Conservation (phyloP, 169 alveolate genomes). For the Plasmodium inui region DNA sequence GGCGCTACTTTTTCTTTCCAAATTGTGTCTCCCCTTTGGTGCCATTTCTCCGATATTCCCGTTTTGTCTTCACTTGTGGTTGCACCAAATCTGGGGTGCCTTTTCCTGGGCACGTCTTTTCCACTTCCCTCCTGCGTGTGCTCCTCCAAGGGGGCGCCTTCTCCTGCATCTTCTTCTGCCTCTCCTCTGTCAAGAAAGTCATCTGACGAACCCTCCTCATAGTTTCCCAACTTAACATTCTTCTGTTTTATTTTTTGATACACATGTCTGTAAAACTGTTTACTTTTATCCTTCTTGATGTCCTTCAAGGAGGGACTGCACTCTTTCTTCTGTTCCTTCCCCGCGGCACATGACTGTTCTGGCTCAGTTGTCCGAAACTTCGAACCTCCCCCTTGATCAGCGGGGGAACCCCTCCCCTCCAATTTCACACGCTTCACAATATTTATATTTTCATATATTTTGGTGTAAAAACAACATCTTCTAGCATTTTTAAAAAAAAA, state of each 20-base stretch:
- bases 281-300: slow-evolving; percentile 16
- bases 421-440: slow-evolving; percentile 19
- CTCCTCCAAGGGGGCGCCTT: neutral
- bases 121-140: neutral
- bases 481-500: slow-evolving; percentile 41
- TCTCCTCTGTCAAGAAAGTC: neutral
- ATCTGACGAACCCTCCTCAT: neutral
- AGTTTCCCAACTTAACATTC: neutral
- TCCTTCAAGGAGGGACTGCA: neutral
- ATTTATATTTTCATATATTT: slow-evolving; percentile 63
- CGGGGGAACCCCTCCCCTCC: neutral
- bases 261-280: slow-evolving; percentile 25
- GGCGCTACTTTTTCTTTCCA: neutral
- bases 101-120: neutral
- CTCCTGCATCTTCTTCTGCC: neutral
- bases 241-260: slow-evolving; percentile 23
- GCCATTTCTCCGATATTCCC: neutral
- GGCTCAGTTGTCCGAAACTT: neutral
- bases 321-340: neutral
- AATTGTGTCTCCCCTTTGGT: neutral
- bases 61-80: neutral
- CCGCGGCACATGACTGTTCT: neutral
- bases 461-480: slow-evolving; percentile 54
- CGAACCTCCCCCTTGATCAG: neutral
- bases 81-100: neutral